Evolutionary conservation across 1,139 yeast genomes (phyloP).

Genomic region (Scheffersomyces insectosa): DNA sequence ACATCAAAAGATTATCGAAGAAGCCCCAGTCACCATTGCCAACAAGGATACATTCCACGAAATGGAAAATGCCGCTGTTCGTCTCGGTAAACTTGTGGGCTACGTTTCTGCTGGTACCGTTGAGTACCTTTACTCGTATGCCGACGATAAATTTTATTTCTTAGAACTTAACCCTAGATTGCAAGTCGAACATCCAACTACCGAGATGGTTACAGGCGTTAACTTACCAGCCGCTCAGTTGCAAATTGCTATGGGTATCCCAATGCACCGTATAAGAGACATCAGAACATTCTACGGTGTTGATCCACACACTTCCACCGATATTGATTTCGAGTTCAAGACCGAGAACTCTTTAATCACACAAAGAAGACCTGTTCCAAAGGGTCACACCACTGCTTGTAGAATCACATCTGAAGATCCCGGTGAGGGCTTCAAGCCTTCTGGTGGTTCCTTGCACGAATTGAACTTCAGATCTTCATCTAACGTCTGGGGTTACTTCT

Average conservation of each 20-base stretch:
- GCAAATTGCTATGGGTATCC: conserved; percentile 99
- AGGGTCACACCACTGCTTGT: conserved; percentile 98
- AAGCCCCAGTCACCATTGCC: conserved; percentile 95
- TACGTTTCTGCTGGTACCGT: conserved; percentile 99
- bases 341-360: conserved; percentile 67
- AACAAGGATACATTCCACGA: conserved; percentile 77
- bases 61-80: conserved; percentile 97
- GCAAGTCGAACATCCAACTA: conserved; percentile 99
- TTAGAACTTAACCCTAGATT: conserved; percentile 95
- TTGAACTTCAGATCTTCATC: conserved; percentile 95
- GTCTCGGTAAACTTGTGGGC: conserved; percentile 94
- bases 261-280: conserved; percentile 91
- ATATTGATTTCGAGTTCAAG: conserved; percentile 87
- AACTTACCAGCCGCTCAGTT: conserved; percentile 97
- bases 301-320: conserved; percentile 89
- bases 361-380: conserved; percentile 92
- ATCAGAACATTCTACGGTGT: conserved; percentile 92
- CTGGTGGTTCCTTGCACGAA: conserved; percentile 95
- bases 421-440: conserved; percentile 98
- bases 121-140: conserved; percentile 90
- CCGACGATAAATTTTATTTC: conserved; percentile 92
- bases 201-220: conserved; percentile 98
- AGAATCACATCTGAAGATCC: conserved; percentile 99
- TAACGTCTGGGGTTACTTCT: conserved; percentile 98
- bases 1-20: conserved; percentile 95